Percentiles rank a stretch among this genome's conserved stretches.
Conservation (phyloP, 805 yeast genomes). For the Komagataella mondaviorum region DNA sequence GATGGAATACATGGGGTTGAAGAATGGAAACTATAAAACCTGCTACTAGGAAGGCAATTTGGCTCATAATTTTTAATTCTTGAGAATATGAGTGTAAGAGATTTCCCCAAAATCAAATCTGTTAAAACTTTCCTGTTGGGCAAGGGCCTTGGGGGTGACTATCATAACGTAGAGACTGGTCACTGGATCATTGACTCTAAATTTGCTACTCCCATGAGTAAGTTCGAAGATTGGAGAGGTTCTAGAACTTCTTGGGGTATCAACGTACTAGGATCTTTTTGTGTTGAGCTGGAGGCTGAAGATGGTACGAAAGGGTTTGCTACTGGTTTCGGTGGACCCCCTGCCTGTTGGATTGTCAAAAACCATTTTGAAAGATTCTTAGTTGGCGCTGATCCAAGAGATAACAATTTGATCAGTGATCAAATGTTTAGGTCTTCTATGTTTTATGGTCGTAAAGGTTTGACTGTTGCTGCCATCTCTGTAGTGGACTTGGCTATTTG, state of each 20-base stretch:
- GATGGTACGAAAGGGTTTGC: constrained; percentile 38
- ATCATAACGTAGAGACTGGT: constrained; percentile 32
- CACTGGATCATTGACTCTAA: constrained; percentile 35
- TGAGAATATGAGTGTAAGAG: constrained; percentile 11
- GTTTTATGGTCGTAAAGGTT: constrained; percentile 38
- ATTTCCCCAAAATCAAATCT: constrained; percentile 29
- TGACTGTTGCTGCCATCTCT: constrained; percentile 31
- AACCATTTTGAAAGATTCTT: constrained; percentile 32
- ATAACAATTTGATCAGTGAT: constrained; percentile 31
- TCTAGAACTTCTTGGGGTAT: constrained; percentile 36
- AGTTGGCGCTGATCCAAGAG: constrained; percentile 32
- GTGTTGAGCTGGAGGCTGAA: constrained; percentile 31
- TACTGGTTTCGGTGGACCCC: constrained; percentile 39
- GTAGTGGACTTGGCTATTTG: constrained; percentile 36
- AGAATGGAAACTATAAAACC: neutral
- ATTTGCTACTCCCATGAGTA: constrained; percentile 36
- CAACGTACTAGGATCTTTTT: constrained; percentile 35
- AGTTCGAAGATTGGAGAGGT: constrained; percentile 27
- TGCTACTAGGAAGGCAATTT: neutral
- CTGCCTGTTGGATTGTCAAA: constrained; percentile 33
- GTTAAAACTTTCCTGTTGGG: constrained; percentile 29
- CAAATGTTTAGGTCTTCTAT: constrained; percentile 33
- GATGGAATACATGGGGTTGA: neutral
- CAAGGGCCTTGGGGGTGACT: constrained; percentile 36
- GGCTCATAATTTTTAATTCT: neutral